These are phyloP conservation scores for Yueomyces sp. DNA, from an alignment of 1,139 yeast species.

Conservation along the genomic window DNA sequence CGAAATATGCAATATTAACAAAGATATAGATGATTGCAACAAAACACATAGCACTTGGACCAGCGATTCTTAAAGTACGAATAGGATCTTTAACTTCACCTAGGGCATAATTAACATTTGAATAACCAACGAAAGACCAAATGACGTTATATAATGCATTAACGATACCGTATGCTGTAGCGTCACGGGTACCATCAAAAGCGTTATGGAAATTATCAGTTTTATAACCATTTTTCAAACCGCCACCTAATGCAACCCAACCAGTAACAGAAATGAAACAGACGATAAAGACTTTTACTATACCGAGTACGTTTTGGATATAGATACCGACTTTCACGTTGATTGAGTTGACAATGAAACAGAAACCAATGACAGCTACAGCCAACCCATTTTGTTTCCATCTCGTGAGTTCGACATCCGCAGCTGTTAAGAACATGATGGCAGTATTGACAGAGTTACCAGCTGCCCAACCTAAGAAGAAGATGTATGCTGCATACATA, in stretches of 20 bases:
- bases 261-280: conserved; percentile 62
- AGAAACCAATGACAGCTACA: conserved; percentile 59
- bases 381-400: conserved; percentile 75
- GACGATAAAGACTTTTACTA: conserved; percentile 59
- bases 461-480: conserved; percentile 77
- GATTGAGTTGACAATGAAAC: conserved; percentile 52
- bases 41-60: conserved; percentile 52
- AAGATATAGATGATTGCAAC: conserved; percentile 54
- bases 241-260: conserved; percentile 72
- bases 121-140: conserved; percentile 68
- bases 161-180: conserved; percentile 67
- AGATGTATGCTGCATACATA: conserved; percentile 64
- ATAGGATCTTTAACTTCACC: conserved; percentile 69
- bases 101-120: conserved; percentile 71
- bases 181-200: conserved; percentile 41
- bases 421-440: conserved; percentile 43
- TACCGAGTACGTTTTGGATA: conserved; percentile 56
- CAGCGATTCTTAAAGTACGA: conserved; percentile 55
- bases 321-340: conserved; percentile 55
- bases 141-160: conserved; percentile 69
- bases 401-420: conserved; percentile 51
- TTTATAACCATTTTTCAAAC: conserved; percentile 37
- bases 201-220: conserved; percentile 54
- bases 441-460: conserved; percentile 32
- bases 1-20: conserved; percentile 60